These are phyloP conservation scores for Lasiosphaeriaceae sp. DNA, from an alignment of 495 filamentous ascomycete genomes.

Conservation along the genomic window DNA sequence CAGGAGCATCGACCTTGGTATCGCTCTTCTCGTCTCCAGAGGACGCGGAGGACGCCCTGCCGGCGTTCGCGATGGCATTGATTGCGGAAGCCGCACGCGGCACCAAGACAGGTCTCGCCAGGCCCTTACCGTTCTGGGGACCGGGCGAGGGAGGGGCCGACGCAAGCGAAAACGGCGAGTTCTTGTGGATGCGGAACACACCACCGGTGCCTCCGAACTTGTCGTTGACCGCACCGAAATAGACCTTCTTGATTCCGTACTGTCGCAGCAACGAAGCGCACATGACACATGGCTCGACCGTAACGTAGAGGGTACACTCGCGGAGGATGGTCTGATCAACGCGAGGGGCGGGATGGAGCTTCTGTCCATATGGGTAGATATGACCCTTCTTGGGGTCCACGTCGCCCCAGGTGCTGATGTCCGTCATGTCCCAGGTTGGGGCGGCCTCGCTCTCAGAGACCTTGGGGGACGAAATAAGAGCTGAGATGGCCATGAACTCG, in stretches of 20 bases:
- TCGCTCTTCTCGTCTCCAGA: constrained; percentile 7
- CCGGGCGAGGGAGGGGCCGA: constrained; percentile 25
- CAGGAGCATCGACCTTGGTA: constrained; percentile 1
- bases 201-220: constrained; percentile 94
- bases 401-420: constrained; percentile 35
- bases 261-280: constrained; percentile 91
- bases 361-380: constrained; percentile 48
- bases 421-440: constrained; percentile 3
- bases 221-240: constrained; percentile 93
- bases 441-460: constrained; percentile 15
- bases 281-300: constrained; percentile 97
- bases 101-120: constrained; percentile 23
- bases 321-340: constrained; percentile 53
- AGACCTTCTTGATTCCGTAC: constrained; percentile 74
- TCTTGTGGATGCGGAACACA: constrained; percentile 78
- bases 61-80: constrained; percentile 1
- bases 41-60: background rate
- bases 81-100: constrained; percentile 20
- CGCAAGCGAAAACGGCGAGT: constrained; percentile 43
- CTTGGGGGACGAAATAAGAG: constrained; percentile 35
- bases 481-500: constrained; percentile 82
- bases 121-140: constrained; percentile 26
- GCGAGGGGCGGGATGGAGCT: constrained; percentile 41
- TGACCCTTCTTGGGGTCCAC: constrained; percentile 42
- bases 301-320: constrained; percentile 85